Evolutionary conservation across 1,284 basidiomycete species (phyloP), one percentile per base, ranked within the genome.

Genomic region (Ceratobasidium sp.): DNA sequence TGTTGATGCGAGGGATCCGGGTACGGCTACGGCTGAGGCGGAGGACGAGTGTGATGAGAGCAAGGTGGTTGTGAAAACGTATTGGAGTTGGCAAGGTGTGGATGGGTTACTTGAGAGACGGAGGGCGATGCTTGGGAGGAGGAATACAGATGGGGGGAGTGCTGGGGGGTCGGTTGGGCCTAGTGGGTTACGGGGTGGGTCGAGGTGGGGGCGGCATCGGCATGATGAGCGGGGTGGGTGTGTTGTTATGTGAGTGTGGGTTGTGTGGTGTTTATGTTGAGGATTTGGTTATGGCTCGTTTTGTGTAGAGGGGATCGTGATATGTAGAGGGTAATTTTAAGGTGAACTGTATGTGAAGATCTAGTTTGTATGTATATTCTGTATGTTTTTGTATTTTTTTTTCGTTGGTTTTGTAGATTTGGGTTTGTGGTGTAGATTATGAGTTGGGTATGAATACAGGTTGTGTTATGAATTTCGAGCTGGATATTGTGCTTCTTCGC

Each of bases 1-100:
- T 83, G 86, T 94, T 59, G 94, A 94, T 83, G 89, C 84, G 69
- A 85, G 90, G 78, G 93, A 94, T 82, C 87, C 62, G 38, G 77
- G 74, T 88, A 88, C 62, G 81, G 3, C 57, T 23, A 59, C 57
- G 6, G 7, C 38, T 1, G 59, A 62, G 12, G 89, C 88, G 81
- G 90, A 93, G 83, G 92, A 94, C 83, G 94, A 94, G 83, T 93
- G 93, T 82, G 92, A 93, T 79, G 87, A 89, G 81, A 84, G 82
- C 80, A 86, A 91, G 23, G 91, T 96, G 10, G 90, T 93, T 65
- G 82, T 96, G 79, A 96, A 95, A 89, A 92, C 92, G 44, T 96
- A 95, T 83, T 93, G 93, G 85, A 91, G 91, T 71, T 96, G 95
- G 95, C 92, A 93, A 86, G 91, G 89, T 17, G 94, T 96, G 33